Evolutionary conservation across 23 red algal genomes (phyloP).

Genomic region (Gracilaria gracilis): DNA sequence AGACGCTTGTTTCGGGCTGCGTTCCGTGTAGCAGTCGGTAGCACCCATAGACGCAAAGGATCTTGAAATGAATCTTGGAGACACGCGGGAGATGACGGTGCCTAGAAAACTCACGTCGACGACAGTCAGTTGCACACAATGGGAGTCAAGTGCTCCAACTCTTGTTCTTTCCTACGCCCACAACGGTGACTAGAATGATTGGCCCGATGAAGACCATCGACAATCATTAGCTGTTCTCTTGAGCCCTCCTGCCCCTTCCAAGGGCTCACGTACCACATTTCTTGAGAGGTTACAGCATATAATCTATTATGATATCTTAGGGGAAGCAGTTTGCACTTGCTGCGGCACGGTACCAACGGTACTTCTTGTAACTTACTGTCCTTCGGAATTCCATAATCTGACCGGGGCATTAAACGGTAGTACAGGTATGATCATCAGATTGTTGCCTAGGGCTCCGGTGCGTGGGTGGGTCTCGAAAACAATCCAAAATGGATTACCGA

Average conservation of each 20-base stretch:
- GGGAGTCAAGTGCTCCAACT: not conserved
- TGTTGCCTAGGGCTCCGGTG: not conserved
- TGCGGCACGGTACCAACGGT: not conserved
- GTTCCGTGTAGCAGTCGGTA: not conserved
- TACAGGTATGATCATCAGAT: not conserved
- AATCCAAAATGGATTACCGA: not conserved
- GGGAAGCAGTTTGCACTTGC: not conserved
- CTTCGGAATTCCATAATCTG: not conserved
- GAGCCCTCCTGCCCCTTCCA: not conserved
- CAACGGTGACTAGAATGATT: slow-evolving; percentile 18
- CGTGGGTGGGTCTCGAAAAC: not conserved
- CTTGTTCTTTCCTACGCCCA: not conserved
- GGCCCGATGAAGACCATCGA: not conserved
- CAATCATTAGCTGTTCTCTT: not conserved
- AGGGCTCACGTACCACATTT: not conserved
- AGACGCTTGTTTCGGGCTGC: not conserved
- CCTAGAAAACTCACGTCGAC: too few relatives aligned
- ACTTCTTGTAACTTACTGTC: not conserved
- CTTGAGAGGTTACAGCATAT: not conserved
- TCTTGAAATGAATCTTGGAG: not conserved
- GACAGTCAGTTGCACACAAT: not conserved
- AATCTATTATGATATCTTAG: not conserved
- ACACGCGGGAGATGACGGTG: not conserved
- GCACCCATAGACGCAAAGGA: not conserved
- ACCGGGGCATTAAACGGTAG: slow-evolving; percentile 4